These are phyloP conservation scores for Ceratocystis ficicola DNA, from an alignment of 2,329 filamentous ascomycete genomes.

Conservation along the genomic window DNA sequence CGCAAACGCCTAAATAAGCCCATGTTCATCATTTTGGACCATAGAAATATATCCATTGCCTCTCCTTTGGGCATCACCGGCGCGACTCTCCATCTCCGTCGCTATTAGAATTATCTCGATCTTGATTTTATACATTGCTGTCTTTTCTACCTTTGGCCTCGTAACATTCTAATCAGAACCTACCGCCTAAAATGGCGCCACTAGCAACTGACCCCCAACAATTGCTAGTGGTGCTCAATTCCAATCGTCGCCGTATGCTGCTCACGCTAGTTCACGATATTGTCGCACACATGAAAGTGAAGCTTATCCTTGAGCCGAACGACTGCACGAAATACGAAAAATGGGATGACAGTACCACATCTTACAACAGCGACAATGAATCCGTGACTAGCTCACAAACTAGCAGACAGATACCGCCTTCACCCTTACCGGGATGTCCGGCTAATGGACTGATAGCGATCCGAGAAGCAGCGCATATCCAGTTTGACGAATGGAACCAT, in stretches of 20 bases:
- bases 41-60: neutral
- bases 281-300: conserved; percentile 41
- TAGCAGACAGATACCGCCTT: neutral
- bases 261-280: conserved; percentile 41
- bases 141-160: neutral
- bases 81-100: neutral
- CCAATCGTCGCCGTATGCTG: conserved; percentile 40
- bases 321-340: conserved; percentile 13
- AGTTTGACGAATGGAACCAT: conserved; percentile 20
- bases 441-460: conserved; percentile 21
- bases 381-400: neutral
- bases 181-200: conserved; percentile 38
- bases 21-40: neutral
- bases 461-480: conserved; percentile 15
- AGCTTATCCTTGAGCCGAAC: conserved; percentile 32
- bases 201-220: conserved; percentile 44
- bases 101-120: neutral
- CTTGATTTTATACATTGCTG: neutral
- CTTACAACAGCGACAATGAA: conserved; percentile 20
- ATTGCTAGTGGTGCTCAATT: conserved; percentile 43
- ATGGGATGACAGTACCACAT: conserved; percentile 21
- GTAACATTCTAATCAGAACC: conserved; percentile 5
- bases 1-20: neutral
- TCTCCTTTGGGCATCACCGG: neutral
- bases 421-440: conserved; percentile 18